Base-by-base conservation (phyloP, 495 filamentous ascomycete species). In the Penicillium egyptiacum region DNA sequence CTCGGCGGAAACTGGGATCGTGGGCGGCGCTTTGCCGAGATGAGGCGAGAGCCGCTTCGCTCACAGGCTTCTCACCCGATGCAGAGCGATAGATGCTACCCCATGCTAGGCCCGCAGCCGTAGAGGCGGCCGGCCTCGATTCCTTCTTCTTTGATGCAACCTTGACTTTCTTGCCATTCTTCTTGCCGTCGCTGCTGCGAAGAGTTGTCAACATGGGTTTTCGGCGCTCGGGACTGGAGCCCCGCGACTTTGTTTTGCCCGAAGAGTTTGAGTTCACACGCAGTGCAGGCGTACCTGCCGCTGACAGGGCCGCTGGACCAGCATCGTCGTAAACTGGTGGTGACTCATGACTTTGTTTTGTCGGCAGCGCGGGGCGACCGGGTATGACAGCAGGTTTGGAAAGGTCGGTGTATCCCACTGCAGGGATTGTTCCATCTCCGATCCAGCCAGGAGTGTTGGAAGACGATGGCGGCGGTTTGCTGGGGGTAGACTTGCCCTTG, bases 21-120 rank as follows among this genome's bases (percentile, higher is more conserved):
- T 65, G 65, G 39, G 68, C 66, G 23, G 67, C 60, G 35, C 59
- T 73, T 12, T 61, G 53, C 0, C 71, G 69, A 8, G 71, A 72
- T 9, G 74, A 73, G 14, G 63, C 67, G 17, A 73, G 30, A 7
- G 70, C 69, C n/a, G 69, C 69, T 56, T 76, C 73, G 50, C 64
- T 75, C 40, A 61, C 59, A 7, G 62, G 57, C 63, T 67, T 73
- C 16, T 75, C 71, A 11, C 55, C 57, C 39, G 65, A 66, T 0
- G 67, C 56, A 14, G 68, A 50, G 2, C 76, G 75, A 26, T 77
- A 76, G 33, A 78, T 73, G 57, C 78, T 81, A 42, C 79, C 83
- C 92, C 92, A 98, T 17, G 93, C 93, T 35, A 96, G 72, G 2
- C 88, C 88, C 2, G 94, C 94, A 14, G 94, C 94, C 70, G 89